These are phyloP conservation scores for Albophoma yamanashiensis DNA, from an alignment of 2,329 filamentous ascomycete genomes.

Conservation along the genomic window DNA sequence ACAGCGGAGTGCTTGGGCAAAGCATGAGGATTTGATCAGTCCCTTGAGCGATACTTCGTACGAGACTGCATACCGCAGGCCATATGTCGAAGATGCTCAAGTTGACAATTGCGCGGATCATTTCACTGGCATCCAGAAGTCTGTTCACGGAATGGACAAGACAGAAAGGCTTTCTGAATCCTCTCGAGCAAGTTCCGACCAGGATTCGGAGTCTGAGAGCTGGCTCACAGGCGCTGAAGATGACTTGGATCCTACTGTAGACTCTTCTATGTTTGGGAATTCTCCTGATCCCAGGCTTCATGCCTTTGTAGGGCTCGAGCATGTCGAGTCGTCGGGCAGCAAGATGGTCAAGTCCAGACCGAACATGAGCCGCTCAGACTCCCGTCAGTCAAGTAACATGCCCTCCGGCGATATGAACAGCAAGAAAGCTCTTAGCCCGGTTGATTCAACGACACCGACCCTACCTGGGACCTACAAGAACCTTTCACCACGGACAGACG, in stretches of 20 bases:
- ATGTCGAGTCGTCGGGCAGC: slow-evolving; percentile 9
- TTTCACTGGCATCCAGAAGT: background rate
- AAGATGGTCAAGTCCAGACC: slow-evolving; percentile 16
- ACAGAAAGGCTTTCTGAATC: background rate
- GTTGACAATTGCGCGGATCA: background rate
- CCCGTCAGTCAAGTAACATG: slow-evolving; percentile 5
- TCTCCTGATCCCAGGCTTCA: background rate
- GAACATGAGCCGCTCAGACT: slow-evolving; percentile 7
- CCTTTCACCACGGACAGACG: background rate
- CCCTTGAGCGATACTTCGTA: background rate
- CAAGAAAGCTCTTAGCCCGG: slow-evolving; percentile 2
- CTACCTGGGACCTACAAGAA: background rate
- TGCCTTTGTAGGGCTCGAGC: background rate
- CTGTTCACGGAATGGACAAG: too few species aligned
- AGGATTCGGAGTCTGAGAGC: background rate
- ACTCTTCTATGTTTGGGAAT: background rate
- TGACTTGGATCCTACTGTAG: background rate
- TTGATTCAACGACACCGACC: background rate
- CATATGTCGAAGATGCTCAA: slow-evolving; percentile 8
- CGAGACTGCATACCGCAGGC: slow-evolving; percentile 5
- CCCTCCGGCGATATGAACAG: background rate
- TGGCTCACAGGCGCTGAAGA: background rate
- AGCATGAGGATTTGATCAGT: background rate
- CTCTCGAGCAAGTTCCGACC: background rate
- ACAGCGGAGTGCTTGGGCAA: slow-evolving; percentile 10